phyloP scores from a whole-genome alignment of 108 stramenopile genomes.

The Craspedostauros australis region DNA sequence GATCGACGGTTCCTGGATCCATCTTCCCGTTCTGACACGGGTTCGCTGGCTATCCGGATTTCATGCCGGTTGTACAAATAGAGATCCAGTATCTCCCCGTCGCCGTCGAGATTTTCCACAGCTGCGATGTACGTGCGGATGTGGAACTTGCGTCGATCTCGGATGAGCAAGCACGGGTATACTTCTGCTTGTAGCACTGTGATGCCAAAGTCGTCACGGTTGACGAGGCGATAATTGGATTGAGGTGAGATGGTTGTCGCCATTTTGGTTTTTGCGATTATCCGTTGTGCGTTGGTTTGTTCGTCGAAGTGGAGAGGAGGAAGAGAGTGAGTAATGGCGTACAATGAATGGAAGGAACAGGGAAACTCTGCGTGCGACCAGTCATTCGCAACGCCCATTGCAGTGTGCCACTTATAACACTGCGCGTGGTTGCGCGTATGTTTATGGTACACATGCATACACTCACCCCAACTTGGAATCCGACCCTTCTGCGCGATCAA shows the following conservation, averaged over 20 bases:
- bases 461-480: constrained; percentile 56
- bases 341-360: too few relatives aligned
- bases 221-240: too few relatives aligned
- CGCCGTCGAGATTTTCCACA: constrained; percentile 25
- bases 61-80: constrained; percentile 47
- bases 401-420: too few relatives aligned
- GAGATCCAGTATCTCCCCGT: constrained; percentile 37
- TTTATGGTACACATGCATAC: neutral
- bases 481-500: constrained; percentile 42
- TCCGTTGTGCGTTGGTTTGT: too few relatives aligned
- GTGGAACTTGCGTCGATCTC: constrained; percentile 43
- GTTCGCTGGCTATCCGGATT: constrained; percentile 38
- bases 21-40: constrained; percentile 17
- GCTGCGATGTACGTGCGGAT: constrained; percentile 41
- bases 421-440: too few relatives aligned
- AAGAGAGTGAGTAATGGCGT: neutral
- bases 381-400: too few relatives aligned
- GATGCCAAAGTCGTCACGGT: too few relatives aligned
- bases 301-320: neutral
- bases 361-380: too few relatives aligned
- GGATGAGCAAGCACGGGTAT: constrained; percentile 37
- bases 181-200: constrained; percentile 51
- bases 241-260: too few relatives aligned
- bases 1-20: constrained; percentile 19
- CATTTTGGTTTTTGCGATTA: too few relatives aligned